Base-by-base conservation (phyloP, 495 filamentous ascomycete genomes). In the Penicillium cosmopolitanum region DNA sequence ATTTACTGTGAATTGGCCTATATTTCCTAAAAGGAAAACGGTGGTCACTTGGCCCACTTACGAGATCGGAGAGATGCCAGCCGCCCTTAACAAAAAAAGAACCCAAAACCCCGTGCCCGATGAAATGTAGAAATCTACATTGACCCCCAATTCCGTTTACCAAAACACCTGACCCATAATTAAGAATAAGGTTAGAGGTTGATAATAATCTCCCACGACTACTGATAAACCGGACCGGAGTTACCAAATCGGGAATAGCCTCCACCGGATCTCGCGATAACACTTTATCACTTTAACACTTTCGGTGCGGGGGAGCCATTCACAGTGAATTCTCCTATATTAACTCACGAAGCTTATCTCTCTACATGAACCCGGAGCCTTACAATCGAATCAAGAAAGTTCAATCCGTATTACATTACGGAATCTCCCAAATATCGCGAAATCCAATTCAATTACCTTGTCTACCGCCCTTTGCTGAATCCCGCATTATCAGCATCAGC, bases 211-310 rank as follows among this genome's bases (percentile, higher is more conserved):
- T 38, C 36, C 42, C 16, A 19, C 19, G 15, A 44, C 19, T 21
- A 1, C 19, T 1, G 42, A 34, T 38, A n/a, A 10, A 60, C 55
- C 62, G 58, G 57, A 28, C 62, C 62, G 62, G 53, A 36, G 38
- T 43, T 65, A 18, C 59, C 50, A 19, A 28, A 66, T 50, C 19
- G 50, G 51, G 51, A 43, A 46, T 15, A 33, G 8, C 25, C 51
- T 9, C 42, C 13, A 19, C 42, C 42, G 33, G 25, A 40, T 34
- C 40, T 35, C 28, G 16, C 31, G 40, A 55, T 60, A 55, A 25
- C 28, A 44, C 4, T 44, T 23, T 21, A 21, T 21, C 19, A 21
- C 19, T 21, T 23, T 4, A 23, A 23, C 23, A 23, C 23, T 43
- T 44, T 38, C n/a, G 42, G 42, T 44, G 42, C 42, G 42, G 42